These are phyloP conservation scores for Yamadazyma atmosphaerica DNA, from an alignment of 1,139 yeast species.

Conservation along the genomic window DNA sequence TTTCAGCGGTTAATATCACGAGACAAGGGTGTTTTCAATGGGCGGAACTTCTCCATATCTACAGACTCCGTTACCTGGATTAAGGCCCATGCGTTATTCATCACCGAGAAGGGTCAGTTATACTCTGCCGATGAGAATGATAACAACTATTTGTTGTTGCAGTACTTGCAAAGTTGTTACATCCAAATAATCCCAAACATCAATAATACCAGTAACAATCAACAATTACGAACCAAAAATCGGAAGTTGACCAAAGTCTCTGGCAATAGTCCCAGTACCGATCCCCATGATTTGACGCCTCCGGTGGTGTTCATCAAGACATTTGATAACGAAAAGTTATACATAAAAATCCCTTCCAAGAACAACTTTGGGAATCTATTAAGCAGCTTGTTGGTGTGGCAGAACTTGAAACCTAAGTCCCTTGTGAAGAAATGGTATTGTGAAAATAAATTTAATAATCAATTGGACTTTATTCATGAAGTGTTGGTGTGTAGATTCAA, in stretches of 20 bases:
- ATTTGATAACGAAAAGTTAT: slow-evolving; percentile 47
- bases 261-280: background rate
- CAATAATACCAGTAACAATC: slow-evolving; percentile 6
- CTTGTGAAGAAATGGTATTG: slow-evolving; percentile 58
- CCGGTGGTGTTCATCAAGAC: slow-evolving; percentile 51
- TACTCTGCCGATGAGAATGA: slow-evolving; percentile 37
- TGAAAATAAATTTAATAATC: slow-evolving; percentile 38
- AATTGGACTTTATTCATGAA: slow-evolving; percentile 34
- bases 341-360: slow-evolving; percentile 45
- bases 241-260: slow-evolving; percentile 5
- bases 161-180: slow-evolving; percentile 42
- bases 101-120: slow-evolving; percentile 39
- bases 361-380: slow-evolving; percentile 49
- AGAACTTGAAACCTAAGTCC: slow-evolving; percentile 57
- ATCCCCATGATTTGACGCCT: slow-evolving; percentile 18
- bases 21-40: slow-evolving; percentile 40
- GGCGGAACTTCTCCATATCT: slow-evolving; percentile 36
- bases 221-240: slow-evolving; percentile 4
- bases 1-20: slow-evolving; percentile 32
- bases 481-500: slow-evolving; percentile 65
- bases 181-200: slow-evolving; percentile 38
- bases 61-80: slow-evolving; percentile 43
- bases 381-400: slow-evolving; percentile 64
- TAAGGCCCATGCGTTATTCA: slow-evolving; percentile 30
- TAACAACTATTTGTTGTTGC: slow-evolving; percentile 34